Percentiles rank a stretch among this genome's conserved stretches.
phyloP scores from a whole-genome alignment of 2,329 filamentous ascomycete genomes.

The Colletotrichum higginsianum region DNA sequence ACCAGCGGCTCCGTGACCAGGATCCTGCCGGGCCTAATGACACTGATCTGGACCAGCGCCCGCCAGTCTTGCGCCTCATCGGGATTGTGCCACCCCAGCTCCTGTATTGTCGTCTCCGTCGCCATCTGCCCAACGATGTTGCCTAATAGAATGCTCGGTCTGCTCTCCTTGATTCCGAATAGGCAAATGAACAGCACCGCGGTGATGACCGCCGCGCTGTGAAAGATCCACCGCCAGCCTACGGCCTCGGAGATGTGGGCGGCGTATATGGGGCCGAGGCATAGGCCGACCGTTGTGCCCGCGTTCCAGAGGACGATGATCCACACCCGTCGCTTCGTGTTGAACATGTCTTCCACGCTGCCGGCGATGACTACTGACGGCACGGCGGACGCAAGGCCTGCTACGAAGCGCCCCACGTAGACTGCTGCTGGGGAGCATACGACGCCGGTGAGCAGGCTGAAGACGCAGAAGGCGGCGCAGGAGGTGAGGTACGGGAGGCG shows the following conservation, averaged over 20 bases:
- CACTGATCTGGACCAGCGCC: slow-evolving; percentile 55
- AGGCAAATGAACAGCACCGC: slow-evolving; percentile 52
- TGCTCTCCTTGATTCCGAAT: slow-evolving; percentile 58
- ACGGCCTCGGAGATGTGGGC: slow-evolving; percentile 56
- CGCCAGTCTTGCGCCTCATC: slow-evolving; percentile 55
- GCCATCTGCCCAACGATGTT: slow-evolving; percentile 41
- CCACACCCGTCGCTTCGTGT: slow-evolving; percentile 61
- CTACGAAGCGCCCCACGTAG: slow-evolving; percentile 58
- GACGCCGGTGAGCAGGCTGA: slow-evolving; percentile 56
- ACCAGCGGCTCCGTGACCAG: slow-evolving; percentile 64
- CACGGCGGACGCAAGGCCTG: slow-evolving; percentile 62
- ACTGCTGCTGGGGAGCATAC: slow-evolving; percentile 54
- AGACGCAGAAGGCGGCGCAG: slow-evolving; percentile 50
- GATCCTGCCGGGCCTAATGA: slow-evolving; percentile 58
- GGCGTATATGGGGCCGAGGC: slow-evolving; percentile 60
- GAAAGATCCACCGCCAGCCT: slow-evolving; percentile 63
- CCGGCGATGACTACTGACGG: slow-evolving; percentile 63
- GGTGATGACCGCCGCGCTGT: slow-evolving; percentile 57
- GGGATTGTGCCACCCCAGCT: slow-evolving; percentile 52
- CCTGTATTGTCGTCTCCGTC: slow-evolving; percentile 29
- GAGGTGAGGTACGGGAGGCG: slow-evolving; percentile 53
- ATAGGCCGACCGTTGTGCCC: slow-evolving; percentile 58
- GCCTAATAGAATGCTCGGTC: slow-evolving; percentile 59
- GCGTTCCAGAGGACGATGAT: slow-evolving; percentile 61
- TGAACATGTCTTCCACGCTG: slow-evolving; percentile 65